These are phyloP conservation scores for Solanum hybrid DNA, from an alignment of 305 asterid species.

Conservation along the genomic window DNA sequence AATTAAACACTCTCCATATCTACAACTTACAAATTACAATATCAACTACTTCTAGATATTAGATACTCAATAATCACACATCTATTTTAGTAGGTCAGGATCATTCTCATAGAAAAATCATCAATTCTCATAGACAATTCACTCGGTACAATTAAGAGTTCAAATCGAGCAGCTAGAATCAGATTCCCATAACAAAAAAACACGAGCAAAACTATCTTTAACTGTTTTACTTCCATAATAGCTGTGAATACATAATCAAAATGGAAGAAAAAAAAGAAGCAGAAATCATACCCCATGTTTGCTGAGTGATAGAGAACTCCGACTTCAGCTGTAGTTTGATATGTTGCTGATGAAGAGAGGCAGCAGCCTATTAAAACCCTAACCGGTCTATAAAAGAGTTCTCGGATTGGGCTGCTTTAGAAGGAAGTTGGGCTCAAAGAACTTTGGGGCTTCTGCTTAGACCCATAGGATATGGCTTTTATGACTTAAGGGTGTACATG, in stretches of 20 bases:
- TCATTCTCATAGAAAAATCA: no score
- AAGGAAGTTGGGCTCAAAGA: neutral
- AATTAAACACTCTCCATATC: neutral
- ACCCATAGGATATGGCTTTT: neutral
- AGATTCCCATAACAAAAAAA: neutral
- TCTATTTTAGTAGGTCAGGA: no score
- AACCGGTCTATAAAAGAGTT: neutral
- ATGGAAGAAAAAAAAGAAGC: neutral
- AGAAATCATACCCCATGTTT: slow-evolving; percentile 56
- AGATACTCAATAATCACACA: neutral
- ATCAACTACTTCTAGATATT: neutral
- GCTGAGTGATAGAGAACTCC: slow-evolving; percentile 26
- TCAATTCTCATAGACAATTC: neutral
- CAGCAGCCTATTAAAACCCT: slow-evolving; percentile 33
- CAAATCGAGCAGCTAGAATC: neutral
- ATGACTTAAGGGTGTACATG: no score
- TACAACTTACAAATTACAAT: neutral
- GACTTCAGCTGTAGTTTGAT: slow-evolving; percentile 12
- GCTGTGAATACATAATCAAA: neutral
- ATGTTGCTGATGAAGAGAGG: slow-evolving; percentile 4
- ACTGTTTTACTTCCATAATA: neutral
- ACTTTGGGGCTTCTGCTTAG: neutral
- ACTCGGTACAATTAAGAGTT: neutral
- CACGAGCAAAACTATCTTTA: neutral
- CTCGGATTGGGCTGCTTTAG: neutral